phyloP scores from a whole-genome alignment of 2,329 filamentous ascomycete species.

The Fusarium coffeatum region DNA sequence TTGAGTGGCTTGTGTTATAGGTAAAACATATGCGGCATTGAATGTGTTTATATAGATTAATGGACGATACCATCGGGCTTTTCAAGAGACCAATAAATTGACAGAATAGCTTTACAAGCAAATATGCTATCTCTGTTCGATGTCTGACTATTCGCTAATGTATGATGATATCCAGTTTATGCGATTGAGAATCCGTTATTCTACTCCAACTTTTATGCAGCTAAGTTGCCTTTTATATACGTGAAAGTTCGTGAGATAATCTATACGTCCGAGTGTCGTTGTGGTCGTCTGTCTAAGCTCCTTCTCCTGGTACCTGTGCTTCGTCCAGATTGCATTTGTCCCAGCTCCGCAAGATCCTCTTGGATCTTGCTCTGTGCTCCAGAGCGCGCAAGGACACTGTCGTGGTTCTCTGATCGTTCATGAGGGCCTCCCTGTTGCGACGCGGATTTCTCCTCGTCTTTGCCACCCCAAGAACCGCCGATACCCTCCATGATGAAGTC shows the following conservation, averaged over 20 bases:
- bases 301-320: constrained; percentile 49
- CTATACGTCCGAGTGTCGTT: constrained; percentile 23
- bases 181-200: constrained; percentile 5
- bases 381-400: constrained; percentile 46
- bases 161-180: not conserved
- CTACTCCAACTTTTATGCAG: constrained; percentile 7
- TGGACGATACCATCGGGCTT: constrained; percentile 17
- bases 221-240: not conserved
- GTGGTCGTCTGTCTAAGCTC: constrained; percentile 42
- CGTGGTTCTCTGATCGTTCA: constrained; percentile 21
- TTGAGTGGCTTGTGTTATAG: constrained; percentile 3
- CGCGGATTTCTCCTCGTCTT: constrained; percentile 37
- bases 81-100: not conserved
- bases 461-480: constrained; percentile 68
- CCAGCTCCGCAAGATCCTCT: constrained; percentile 53
- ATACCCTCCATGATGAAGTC: constrained; percentile 81
- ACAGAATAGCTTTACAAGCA: not conserved
- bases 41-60: constrained; percentile 8
- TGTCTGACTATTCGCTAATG: not conserved
- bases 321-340: constrained; percentile 45
- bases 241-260: not conserved
- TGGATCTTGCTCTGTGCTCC: constrained; percentile 49
- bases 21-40: not conserved
- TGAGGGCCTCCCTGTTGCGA: constrained; percentile 19
- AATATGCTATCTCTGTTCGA: not conserved